Conservation (phyloP, 2,329 filamentous ascomycete species). For the Pseudogymnoascus sp. region DNA sequence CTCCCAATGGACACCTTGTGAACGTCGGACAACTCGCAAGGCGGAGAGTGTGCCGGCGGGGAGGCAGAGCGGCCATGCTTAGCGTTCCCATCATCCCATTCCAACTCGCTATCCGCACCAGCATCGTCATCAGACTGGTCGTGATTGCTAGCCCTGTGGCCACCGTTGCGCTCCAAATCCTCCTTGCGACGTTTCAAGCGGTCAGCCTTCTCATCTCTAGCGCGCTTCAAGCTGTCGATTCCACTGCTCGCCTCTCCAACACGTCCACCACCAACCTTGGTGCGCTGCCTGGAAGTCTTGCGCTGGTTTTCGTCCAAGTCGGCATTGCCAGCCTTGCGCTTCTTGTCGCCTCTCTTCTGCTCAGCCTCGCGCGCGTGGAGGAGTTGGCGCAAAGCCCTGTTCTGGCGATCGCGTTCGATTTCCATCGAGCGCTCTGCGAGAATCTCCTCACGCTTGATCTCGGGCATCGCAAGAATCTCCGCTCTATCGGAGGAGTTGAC, state of each 20-base stretch:
- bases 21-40: constrained; percentile 69
- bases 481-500: constrained; percentile 63
- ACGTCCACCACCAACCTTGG: constrained; percentile 54
- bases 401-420: constrained; percentile 73
- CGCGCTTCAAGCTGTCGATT: constrained; percentile 60
- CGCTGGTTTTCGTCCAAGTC: constrained; percentile 71
- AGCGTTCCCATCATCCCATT: constrained; percentile 55
- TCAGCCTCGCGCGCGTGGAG: constrained; percentile 57
- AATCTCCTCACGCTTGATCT: constrained; percentile 84
- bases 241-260: constrained; percentile 60
- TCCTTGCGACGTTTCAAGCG: constrained; percentile 54
- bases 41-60: constrained; percentile 43
- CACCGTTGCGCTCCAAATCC: constrained; percentile 47
- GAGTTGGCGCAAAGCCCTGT: constrained; percentile 70
- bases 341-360: constrained; percentile 48
- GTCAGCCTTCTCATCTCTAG: constrained; percentile 55
- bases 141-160: constrained; percentile 36
- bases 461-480: constrained; percentile 75
- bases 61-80: constrained; percentile 38
- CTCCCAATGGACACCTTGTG: constrained; percentile 78
- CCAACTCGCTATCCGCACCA: constrained; percentile 70
- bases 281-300: constrained; percentile 65
- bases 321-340: constrained; percentile 69
- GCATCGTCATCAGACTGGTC: constrained; percentile 51
- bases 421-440: constrained; percentile 80